Conservation (phyloP, 2,329 filamentous ascomycete genomes). For the Graphilbum ipis-grandicollis region DNA sequence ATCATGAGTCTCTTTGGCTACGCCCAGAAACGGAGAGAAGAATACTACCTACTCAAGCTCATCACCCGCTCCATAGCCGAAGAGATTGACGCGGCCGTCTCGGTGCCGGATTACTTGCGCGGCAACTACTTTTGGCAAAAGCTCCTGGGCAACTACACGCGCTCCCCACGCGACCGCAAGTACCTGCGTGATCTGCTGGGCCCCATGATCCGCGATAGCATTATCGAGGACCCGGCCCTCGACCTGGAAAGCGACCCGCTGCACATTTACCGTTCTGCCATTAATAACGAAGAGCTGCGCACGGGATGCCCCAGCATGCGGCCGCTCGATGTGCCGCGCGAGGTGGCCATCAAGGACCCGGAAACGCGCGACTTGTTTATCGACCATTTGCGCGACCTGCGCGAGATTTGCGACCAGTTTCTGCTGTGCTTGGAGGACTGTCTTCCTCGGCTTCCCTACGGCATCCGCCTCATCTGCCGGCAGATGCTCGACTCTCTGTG, state of each 20-base stretch:
- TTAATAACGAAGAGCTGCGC: slow-evolving; percentile 92
- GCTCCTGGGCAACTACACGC: slow-evolving; percentile 70
- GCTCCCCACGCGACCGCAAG: slow-evolving; percentile 81
- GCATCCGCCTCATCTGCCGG: slow-evolving; percentile 71
- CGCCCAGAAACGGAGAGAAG: slow-evolving; percentile 88
- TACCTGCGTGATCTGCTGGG: slow-evolving; percentile 78
- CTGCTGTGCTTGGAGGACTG: slow-evolving; percentile 67
- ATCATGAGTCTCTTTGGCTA: slow-evolving; percentile 97
- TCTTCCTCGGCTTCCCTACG: slow-evolving; percentile 79
- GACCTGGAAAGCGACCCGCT: slow-evolving; percentile 94
- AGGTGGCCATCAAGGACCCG: slow-evolving; percentile 87
- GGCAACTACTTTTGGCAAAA: slow-evolving; percentile 90
- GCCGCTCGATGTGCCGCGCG: slow-evolving; percentile 69
- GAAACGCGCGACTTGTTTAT: slow-evolving; percentile 90
- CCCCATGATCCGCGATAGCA: slow-evolving; percentile 72
- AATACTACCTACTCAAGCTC: slow-evolving; percentile 89
- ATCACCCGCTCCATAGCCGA: slow-evolving; percentile 69
- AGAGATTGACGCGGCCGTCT: slow-evolving; percentile 58
- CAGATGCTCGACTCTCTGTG: slow-evolving; percentile 70
- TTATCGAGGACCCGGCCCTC: slow-evolving; percentile 78
- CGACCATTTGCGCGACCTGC: slow-evolving; percentile 78
- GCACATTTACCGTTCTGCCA: slow-evolving; percentile 87
- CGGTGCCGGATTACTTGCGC: slow-evolving; percentile 69
- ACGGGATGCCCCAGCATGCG: slow-evolving; percentile 73
- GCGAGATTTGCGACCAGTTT: slow-evolving; percentile 88